Conservation (phyloP, 306 rosid species). For the Cucurbita maxima region DNA sequence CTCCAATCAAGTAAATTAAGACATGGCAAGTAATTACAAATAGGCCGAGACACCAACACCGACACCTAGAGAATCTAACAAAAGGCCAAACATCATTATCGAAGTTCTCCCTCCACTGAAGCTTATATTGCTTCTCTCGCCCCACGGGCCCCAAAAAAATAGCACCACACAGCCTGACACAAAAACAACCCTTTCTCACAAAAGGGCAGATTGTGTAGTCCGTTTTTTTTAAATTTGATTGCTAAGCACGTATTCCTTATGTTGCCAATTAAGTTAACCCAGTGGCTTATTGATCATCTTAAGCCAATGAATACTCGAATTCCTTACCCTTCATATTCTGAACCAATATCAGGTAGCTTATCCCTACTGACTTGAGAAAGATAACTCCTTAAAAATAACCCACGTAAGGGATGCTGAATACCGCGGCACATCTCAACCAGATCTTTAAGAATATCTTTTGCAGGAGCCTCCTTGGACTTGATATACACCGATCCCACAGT, state of each 20-base stretch:
- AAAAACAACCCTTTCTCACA: too few relatives aligned
- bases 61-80: background rate
- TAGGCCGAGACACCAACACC: background rate
- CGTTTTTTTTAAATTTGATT: background rate
- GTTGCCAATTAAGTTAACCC: background rate
- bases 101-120: background rate
- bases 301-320: background rate
- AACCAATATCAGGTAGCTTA: slow-evolving; percentile 46
- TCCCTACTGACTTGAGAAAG: slow-evolving; percentile 58
- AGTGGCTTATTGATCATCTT: background rate
- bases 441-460: slow-evolving; percentile 46
- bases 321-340: slow-evolving; percentile 53
- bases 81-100: background rate
- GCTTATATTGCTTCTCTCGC: background rate
- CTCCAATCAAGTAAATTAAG: background rate
- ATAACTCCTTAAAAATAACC: slow-evolving; percentile 47
- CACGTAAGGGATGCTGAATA: slow-evolving; percentile 46
- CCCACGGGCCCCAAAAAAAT: background rate
- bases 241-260: background rate
- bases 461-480: slow-evolving; percentile 54
- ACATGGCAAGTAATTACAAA: too few relatives aligned
- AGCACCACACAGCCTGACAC: background rate
- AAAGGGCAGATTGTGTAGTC: background rate
- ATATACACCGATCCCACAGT: slow-evolving; percentile 52
- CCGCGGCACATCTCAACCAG: slow-evolving; percentile 57